phyloP scores from a whole-genome alignment of 257 asterid species.

The Perilla frutescens region DNA sequence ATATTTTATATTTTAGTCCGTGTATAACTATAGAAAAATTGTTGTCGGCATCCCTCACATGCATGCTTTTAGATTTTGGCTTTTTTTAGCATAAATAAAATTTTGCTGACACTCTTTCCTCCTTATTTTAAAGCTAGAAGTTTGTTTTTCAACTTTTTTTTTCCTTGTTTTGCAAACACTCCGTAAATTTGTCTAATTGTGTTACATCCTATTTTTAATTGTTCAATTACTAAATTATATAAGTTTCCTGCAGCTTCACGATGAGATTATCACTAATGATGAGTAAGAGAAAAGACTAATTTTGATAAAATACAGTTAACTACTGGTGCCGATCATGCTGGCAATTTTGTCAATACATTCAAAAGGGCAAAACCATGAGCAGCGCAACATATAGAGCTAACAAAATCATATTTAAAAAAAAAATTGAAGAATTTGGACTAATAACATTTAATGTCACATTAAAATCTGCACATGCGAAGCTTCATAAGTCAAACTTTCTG shows the following conservation, averaged over 20 bases:
- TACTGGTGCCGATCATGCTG: constrained; percentile 25
- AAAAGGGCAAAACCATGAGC: neutral
- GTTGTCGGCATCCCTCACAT: constrained; percentile 1
- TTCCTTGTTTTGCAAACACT: neutral
- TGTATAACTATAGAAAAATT: neutral
- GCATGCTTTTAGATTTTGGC: neutral
- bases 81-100: neutral
- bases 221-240: neutral
- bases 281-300: neutral
- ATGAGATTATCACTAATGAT: neutral
- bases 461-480: constrained; percentile 45
- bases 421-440: constrained; percentile 13
- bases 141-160: neutral
- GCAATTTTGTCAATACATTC: constrained; percentile 13
- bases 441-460: constrained; percentile 34
- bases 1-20: neutral
- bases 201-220: neutral
- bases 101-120: neutral
- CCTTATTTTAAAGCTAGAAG: neutral
- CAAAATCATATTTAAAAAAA: constrained; percentile 4
- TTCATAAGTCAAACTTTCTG: constrained; percentile 30
- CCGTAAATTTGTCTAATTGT: neutral
- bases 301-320: neutral
- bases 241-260: no score
- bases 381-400: neutral